These are phyloP conservation scores for Chaetomium sp. DNA, from an alignment of 2,329 filamentous ascomycete species.

Conservation along the genomic window DNA sequence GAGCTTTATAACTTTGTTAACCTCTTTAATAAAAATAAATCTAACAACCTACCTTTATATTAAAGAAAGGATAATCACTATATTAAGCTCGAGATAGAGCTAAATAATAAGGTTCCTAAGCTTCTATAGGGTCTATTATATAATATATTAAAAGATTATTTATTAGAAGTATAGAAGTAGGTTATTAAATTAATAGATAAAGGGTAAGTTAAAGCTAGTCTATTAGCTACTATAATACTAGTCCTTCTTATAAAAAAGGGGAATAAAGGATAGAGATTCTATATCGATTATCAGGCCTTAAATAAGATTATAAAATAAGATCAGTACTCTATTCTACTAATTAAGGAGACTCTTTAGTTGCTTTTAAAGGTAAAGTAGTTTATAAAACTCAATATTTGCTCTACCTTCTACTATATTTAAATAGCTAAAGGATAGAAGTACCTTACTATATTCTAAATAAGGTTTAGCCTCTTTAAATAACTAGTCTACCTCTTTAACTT, in stretches of 20 bases:
- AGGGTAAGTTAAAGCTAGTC: neutral
- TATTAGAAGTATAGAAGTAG: neutral
- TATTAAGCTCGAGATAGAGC: no score
- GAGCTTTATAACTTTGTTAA: no score
- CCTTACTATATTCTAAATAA: neutral
- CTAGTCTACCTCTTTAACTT: neutral
- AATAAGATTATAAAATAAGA: neutral
- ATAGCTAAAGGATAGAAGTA: neutral
- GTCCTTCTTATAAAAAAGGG: neutral
- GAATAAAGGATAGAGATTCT: neutral
- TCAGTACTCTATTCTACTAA: neutral
- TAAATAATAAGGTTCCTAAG: neutral
- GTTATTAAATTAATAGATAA: neutral
- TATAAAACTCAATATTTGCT: neutral
- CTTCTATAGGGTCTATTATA: neutral
- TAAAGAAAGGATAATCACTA: no score
- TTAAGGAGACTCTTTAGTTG: neutral
- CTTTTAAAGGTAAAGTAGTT: neutral
- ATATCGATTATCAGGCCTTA: neutral
- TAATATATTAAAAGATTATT: neutral
- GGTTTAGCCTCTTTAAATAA: neutral
- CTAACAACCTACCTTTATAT: no score
- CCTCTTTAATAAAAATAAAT: no score
- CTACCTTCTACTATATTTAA: neutral
- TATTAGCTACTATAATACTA: neutral